phyloP scores from a whole-genome alignment of 2,329 filamentous ascomycete genomes.

The Apiospora aurea region DNA sequence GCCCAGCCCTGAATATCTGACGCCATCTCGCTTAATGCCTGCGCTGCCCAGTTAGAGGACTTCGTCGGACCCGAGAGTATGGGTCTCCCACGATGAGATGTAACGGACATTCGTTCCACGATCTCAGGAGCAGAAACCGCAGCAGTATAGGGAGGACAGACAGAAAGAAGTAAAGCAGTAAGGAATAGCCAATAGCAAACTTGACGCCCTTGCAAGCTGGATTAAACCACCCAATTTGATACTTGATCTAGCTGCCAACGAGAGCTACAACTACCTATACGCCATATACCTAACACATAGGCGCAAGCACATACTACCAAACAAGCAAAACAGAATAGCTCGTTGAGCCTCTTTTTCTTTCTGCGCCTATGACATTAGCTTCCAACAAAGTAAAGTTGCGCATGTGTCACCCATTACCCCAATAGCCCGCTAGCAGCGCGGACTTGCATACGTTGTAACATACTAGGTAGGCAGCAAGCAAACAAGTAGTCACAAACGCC shows the following conservation, averaged over 20 bases:
- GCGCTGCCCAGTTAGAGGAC: background rate
- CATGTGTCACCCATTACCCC: background rate
- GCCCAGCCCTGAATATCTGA: constrained; percentile 3
- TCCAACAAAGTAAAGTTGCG: background rate
- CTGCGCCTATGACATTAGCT: background rate
- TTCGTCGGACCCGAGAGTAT: constrained; percentile 7
- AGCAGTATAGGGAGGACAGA: background rate
- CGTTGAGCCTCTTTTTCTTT: background rate
- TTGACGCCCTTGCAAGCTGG: background rate
- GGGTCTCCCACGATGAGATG: constrained; percentile 10
- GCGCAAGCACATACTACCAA: background rate
- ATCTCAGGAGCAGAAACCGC: background rate
- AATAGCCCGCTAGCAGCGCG: background rate
- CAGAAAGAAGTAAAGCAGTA: background rate
- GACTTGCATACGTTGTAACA: background rate
- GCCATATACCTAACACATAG: background rate
- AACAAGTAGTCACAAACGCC: background rate
- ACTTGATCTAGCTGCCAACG: background rate
- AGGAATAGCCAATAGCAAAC: background rate
- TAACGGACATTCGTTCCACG: background rate
- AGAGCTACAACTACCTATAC: background rate
- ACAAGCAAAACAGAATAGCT: background rate
- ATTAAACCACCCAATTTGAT: background rate
- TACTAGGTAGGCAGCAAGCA: background rate
- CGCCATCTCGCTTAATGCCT: constrained; percentile 16